phyloP scores from a whole-genome alignment of 345 rosid genomes.

The Melaleuca alternifolia region DNA sequence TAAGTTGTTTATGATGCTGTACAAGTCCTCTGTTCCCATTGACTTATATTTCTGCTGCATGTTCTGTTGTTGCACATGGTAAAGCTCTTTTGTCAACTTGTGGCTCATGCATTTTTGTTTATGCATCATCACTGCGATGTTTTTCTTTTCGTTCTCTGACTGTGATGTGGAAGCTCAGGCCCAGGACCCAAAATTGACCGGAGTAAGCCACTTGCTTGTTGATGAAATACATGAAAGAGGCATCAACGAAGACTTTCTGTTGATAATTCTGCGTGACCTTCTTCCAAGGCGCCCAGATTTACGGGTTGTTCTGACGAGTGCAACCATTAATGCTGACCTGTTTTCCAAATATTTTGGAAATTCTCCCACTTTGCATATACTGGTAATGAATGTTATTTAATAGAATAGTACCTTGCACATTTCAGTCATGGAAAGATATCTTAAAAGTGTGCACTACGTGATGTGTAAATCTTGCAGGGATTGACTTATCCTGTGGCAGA shows the following conservation, averaged over 20 bases:
- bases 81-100: neutral
- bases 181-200: constrained; percentile 69
- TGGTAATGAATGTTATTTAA: constrained; percentile 31
- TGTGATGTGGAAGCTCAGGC: constrained; percentile 41
- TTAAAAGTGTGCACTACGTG: neutral
- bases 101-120: neutral
- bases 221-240: constrained; percentile 99
- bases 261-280: constrained; percentile 82
- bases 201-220: constrained; percentile 84
- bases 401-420: neutral
- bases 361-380: constrained; percentile 74
- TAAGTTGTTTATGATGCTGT: neutral
- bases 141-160: constrained; percentile 2
- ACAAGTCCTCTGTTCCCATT: neutral
- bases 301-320: constrained; percentile 86
- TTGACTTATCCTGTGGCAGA: constrained; percentile 84
- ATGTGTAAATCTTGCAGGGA: constrained; percentile 37
- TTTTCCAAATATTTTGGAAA: constrained; percentile 81
- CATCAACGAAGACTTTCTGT: constrained; percentile 88
- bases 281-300: constrained; percentile 88
- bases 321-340: constrained; percentile 87
- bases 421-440: neutral
- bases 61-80: neutral
- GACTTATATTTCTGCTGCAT: neutral
- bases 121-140: neutral